Conservation (phyloP, 2,329 filamentous ascomycete genomes). For the Thermomyces lanuginosus region DNA sequence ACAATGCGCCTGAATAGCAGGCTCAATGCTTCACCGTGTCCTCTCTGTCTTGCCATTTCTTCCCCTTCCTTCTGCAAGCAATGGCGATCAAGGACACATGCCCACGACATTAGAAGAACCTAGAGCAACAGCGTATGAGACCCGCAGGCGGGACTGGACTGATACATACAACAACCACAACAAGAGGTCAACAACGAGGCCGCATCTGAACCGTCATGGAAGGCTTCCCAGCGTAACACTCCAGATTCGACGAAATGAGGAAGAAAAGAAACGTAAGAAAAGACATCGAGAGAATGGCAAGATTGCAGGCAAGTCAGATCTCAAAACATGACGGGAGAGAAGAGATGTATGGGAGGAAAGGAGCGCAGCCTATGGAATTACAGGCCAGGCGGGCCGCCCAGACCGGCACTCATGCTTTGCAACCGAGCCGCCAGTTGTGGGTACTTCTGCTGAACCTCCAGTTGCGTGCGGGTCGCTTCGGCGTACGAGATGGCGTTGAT, state of each 20-base stretch:
- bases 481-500: constrained; percentile 93
- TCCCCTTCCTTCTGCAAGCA: too few species aligned
- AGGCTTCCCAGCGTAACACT: constrained; percentile 3
- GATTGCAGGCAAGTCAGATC: constrained; percentile 1
- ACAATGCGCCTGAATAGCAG: too few species aligned
- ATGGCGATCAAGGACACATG: too few species aligned
- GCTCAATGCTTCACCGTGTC: too few species aligned
- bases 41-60: too few species aligned
- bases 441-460: constrained; percentile 80
- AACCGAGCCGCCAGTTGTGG: constrained; percentile 61
- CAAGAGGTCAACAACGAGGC: too few species aligned
- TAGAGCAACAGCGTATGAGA: too few species aligned
- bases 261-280: constrained; percentile 3
- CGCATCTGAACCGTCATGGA: constrained; percentile 3
- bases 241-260: constrained; percentile 4
- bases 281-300: constrained; percentile 1
- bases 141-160: too few species aligned
- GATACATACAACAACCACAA: too few species aligned
- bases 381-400: constrained; percentile 20
- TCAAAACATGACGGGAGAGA: constrained; percentile 1
- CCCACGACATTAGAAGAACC: too few species aligned
- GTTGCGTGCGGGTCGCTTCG: constrained; percentile 87
- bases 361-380: constrained; percentile 9
- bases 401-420: constrained; percentile 38
- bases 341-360: constrained; percentile 3